Percentiles rank a stretch among this genome's conserved stretches.
Conservation (phyloP, 177 flowering plant genomes). For the Vitis hybrid region DNA sequence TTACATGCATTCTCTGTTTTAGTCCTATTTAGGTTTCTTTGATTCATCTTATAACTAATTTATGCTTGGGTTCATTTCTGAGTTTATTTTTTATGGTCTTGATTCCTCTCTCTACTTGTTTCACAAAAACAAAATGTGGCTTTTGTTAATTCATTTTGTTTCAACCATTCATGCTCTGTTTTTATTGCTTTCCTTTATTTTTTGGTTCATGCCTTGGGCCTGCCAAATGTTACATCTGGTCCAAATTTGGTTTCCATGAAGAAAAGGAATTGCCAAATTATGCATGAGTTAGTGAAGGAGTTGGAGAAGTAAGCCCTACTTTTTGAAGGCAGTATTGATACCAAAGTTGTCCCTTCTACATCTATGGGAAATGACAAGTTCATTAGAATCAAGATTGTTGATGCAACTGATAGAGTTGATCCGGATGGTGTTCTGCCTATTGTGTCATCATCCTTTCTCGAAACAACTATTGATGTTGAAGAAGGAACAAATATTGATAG, state of each 20-base stretch:
- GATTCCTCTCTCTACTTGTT: no score
- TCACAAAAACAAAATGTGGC: no score
- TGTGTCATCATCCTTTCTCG: slow-evolving; percentile 98
- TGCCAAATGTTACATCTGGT: slow-evolving; percentile 72
- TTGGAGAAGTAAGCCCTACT: slow-evolving; percentile 86
- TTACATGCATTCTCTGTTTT: no score
- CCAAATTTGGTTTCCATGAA: slow-evolving; percentile 91
- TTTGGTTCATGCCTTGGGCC: no score
- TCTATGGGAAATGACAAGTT: slow-evolving; percentile 95
- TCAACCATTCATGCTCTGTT: no score
- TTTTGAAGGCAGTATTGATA: slow-evolving; percentile 86
- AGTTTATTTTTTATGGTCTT: no score
- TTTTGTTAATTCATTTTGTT: no score
- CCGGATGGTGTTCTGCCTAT: slow-evolving; percentile 97
- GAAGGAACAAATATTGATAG: slow-evolving; percentile 98
- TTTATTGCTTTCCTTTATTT: no score
- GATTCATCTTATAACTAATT: no score
- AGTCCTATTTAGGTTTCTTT: no score
- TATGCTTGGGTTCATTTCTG: no score
- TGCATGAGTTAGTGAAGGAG: slow-evolving; percentile 64
- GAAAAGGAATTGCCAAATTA: slow-evolving; percentile 92
- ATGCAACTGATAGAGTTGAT: slow-evolving; percentile 97
- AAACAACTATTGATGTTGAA: slow-evolving; percentile 95
- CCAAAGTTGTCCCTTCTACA: slow-evolving; percentile 90
- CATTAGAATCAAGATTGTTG: slow-evolving; percentile 92